Evolutionary conservation across 169 alveolate genomes (phyloP).

Genomic region (Plasmodium malariae): DNA sequence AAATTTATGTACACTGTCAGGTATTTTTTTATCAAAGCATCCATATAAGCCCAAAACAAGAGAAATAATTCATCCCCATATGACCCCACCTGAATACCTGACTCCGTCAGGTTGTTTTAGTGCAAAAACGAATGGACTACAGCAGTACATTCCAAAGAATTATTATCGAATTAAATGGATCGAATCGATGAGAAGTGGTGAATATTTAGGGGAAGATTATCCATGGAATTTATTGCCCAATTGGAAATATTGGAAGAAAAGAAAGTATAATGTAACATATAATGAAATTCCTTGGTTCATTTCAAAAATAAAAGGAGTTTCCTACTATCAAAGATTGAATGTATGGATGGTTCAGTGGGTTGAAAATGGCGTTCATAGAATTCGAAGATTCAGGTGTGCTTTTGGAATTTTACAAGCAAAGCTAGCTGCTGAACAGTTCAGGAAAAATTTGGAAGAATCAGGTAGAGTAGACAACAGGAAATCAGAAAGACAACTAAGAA

Average conservation of each 20-base stretch:
- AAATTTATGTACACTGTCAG: constrained; percentile 37
- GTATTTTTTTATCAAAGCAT: constrained; percentile 71
- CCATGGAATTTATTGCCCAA: constrained; percentile 84
- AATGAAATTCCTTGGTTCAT: constrained; percentile 81
- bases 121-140: constrained; percentile 42
- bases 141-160: constrained; percentile 51
- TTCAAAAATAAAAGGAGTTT: constrained; percentile 83
- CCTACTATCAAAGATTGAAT: constrained; percentile 83
- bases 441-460: constrained; percentile 79
- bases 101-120: constrained; percentile 56
- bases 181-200: constrained; percentile 85
- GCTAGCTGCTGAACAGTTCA: constrained; percentile 88
- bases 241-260: constrained; percentile 83
- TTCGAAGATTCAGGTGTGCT: constrained; percentile 89
- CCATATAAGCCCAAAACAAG: constrained; percentile 82
- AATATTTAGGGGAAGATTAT: constrained; percentile 86
- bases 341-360: constrained; percentile 91
- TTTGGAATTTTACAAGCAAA: constrained; percentile 88
- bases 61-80: constrained; percentile 82
- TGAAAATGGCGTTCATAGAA: constrained; percentile 88
- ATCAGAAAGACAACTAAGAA: constrained; percentile 81
- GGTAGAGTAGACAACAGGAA: constrained; percentile 85
- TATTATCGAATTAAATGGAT: constrained; percentile 69
- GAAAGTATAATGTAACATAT: constrained; percentile 85
- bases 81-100: constrained; percentile 52